Base-by-base conservation (phyloP, 495 filamentous ascomycete genomes). In the Parathielavia hyrcaniae region DNA sequence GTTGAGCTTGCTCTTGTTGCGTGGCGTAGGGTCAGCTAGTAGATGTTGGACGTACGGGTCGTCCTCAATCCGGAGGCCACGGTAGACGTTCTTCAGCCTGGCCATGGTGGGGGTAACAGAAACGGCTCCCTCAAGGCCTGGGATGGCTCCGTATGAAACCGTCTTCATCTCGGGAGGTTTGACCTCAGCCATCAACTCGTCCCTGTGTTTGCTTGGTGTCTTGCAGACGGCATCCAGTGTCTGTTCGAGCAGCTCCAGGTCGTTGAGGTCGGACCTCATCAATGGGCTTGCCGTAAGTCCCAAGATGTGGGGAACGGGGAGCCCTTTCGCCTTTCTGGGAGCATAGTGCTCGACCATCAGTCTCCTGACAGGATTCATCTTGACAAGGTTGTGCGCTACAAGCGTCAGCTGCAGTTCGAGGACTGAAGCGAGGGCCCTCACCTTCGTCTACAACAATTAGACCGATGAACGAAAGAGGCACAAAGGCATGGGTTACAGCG, bases 371-470 rank as follows among this genome's bases (percentile, higher is more conserved):
- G 91, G 77, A 66, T 89, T 81, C 39, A 78, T 79, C 17, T 68
- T 67, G 11, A 76, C 73, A 64, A 86, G 89, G 67, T 89, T 80
- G 67, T 93, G 89, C 12, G 86, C 88, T 89, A 55, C 8, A 2
- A 12, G 14, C 30, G 45, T 48, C 34, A 59, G 53, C 60, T 38
- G 7, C 12, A 2, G 7, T 3, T 7, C 8, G 12, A 7, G 23
- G 13, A 5, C 10, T 17, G 26, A 2, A 16, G 7, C 49, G 23
- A 13, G 38, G 30, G 20, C 32, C 63, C 73, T 48, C 65, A 91
- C 90, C 90, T 83, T 98, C 92, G 65, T 98, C 92, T 58, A 96
- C 91, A 0, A 97, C 77, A 20, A 98, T 71, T 1, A 98, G 72
- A 19, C 82, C 73, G 34, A 97, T 66, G 0, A 76, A 73, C 1